Evolutionary conservation across 1,139 yeast species (phyloP).

Genomic region (Candida buenavistaensis): DNA sequence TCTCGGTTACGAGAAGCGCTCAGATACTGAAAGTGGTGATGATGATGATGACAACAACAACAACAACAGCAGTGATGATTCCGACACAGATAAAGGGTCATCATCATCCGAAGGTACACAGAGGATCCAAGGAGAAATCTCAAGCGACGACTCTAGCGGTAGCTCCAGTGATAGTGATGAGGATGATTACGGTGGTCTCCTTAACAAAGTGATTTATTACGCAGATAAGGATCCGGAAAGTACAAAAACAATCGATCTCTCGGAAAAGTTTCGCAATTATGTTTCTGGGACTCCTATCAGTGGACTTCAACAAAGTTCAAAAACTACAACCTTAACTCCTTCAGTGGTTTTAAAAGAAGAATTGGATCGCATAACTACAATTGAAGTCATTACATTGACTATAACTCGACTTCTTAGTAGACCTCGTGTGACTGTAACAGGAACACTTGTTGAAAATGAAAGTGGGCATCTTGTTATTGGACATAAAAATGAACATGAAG

Average conservation of each 20-base stretch:
- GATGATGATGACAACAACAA: neutral
- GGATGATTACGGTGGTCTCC: neutral
- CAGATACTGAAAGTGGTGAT: neutral
- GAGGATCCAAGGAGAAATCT: neutral
- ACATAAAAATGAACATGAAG: no score
- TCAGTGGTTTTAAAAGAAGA: neutral
- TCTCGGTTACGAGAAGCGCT: neutral
- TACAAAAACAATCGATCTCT: no score
- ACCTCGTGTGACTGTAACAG: neutral
- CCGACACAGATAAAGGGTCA: neutral
- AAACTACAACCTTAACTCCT: no score
- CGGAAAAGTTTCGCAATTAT: neutral
- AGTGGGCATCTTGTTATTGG: constrained; percentile 8
- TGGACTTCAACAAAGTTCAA: no score
- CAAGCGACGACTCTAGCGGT: neutral
- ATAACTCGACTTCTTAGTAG: neutral
- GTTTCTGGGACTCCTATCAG: neutral
- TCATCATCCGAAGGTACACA: neutral
- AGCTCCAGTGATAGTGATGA: neutral
- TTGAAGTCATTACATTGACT: constrained; percentile 1
- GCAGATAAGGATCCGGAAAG: no score
- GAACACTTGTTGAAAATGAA: constrained; percentile 1
- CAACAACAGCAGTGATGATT: no score
- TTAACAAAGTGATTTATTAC: no score
- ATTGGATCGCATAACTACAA: neutral